These are phyloP conservation scores for Recurvomyces mirabilis DNA, from an alignment of 495 filamentous ascomycete genomes.

Conservation along the genomic window DNA sequence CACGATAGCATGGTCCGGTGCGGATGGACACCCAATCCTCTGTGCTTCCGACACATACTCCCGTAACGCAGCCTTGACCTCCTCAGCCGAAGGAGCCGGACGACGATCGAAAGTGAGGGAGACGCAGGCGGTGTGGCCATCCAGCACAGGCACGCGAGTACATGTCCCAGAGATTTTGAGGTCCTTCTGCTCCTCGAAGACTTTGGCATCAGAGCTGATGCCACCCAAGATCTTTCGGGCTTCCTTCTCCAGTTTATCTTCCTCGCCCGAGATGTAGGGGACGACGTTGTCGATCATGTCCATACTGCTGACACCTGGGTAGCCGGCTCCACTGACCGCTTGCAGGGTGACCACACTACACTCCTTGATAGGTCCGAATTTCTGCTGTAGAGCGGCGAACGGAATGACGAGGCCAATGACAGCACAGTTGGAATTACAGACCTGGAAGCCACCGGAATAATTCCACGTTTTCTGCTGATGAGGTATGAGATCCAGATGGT, in stretches of 20 bases:
- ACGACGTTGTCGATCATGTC: slow-evolving; percentile 38
- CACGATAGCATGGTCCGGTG: slow-evolving; percentile 32
- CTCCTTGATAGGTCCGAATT: slow-evolving; percentile 32
- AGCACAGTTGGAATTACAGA: slow-evolving; percentile 39
- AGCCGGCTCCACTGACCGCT: slow-evolving; percentile 35
- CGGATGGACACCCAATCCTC: slow-evolving; percentile 31
- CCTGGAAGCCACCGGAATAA: slow-evolving; percentile 32
- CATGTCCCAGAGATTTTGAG: slow-evolving; percentile 32
- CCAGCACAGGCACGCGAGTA: slow-evolving; percentile 34
- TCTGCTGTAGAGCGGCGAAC: slow-evolving; percentile 32
- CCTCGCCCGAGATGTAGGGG: slow-evolving; percentile 35
- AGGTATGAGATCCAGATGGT: slow-evolving; percentile 30
- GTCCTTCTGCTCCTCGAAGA: slow-evolving; percentile 27
- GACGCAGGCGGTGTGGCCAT: slow-evolving; percentile 36
- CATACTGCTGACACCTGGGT: slow-evolving; percentile 37
- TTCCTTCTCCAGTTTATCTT: slow-evolving; percentile 35
- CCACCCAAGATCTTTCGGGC: slow-evolving; percentile 35
- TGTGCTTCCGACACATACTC: slow-evolving; percentile 35
- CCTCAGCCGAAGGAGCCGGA: slow-evolving; percentile 31
- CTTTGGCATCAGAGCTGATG: slow-evolving; percentile 28
- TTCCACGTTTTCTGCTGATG: slow-evolving; percentile 30
- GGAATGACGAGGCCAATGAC: slow-evolving; percentile 38
- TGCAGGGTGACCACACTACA: slow-evolving; percentile 37
- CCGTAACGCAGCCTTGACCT: slow-evolving; percentile 33
- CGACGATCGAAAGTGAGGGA: slow-evolving; percentile 30